Evolutionary conservation across 1,284 basidiomycete genomes (phyloP).

Genomic region (Schizophyllum amplum): DNA sequence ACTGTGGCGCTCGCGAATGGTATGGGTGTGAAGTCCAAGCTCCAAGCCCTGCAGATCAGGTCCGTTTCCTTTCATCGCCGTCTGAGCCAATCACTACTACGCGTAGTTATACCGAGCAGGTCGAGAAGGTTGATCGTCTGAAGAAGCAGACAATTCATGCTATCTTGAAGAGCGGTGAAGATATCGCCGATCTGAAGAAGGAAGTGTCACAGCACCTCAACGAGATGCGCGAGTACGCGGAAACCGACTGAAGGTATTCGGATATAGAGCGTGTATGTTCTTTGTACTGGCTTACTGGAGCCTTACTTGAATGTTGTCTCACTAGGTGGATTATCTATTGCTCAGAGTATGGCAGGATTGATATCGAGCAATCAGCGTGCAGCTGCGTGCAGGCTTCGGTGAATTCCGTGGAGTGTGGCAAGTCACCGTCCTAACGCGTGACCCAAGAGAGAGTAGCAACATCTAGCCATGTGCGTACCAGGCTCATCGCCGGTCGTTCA

Average conservation of each 20-base stretch:
- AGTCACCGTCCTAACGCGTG: too few relatives aligned
- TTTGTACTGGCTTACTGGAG: too few relatives aligned
- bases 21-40: slow-evolving; percentile 67
- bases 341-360: too few relatives aligned
- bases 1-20: slow-evolving; percentile 70
- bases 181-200: slow-evolving; percentile 70
- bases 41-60: slow-evolving; percentile 62
- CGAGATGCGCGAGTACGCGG: slow-evolving; percentile 59
- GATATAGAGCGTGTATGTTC: too few relatives aligned
- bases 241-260: slow-evolving; percentile 34
- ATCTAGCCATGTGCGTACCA: not conserved
- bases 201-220: slow-evolving; percentile 62
- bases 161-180: slow-evolving; percentile 75
- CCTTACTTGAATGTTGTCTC: too few relatives aligned
- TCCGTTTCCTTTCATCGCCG: slow-evolving; percentile 19
- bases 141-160: slow-evolving; percentile 70
- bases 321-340: too few relatives aligned
- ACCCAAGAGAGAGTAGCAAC: too few relatives aligned
- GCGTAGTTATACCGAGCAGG: slow-evolving; percentile 63
- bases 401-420: too few relatives aligned
- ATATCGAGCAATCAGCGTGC: too few relatives aligned
- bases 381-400: too few relatives aligned
- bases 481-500: not conserved
- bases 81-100: slow-evolving; percentile 1
- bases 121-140: slow-evolving; percentile 60